Evolutionary conservation across 441 rosid species (phyloP).

Genomic region (Croton setiger): DNA sequence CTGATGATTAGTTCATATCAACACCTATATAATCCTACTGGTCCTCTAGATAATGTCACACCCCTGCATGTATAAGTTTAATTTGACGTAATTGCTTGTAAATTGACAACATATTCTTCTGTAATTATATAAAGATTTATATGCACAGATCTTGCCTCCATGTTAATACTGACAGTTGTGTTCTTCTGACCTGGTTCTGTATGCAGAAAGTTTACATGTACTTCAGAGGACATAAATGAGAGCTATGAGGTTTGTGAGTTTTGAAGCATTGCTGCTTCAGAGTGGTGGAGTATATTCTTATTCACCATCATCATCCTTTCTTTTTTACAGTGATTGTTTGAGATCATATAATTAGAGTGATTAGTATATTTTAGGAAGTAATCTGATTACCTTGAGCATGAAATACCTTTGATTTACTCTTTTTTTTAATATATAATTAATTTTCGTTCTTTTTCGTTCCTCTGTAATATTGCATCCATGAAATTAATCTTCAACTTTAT

Average conservation of each 20-base stretch:
- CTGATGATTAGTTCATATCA: too few species aligned
- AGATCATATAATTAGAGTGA: conserved; percentile 15
- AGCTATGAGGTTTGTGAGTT: conserved; percentile 1
- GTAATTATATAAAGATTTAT: neutral
- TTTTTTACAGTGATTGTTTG: conserved; percentile 11
- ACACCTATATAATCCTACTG: neutral
- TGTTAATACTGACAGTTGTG: too few species aligned
- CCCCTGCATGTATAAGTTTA: neutral
- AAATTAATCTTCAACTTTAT: too few species aligned
- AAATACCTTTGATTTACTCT: neutral
- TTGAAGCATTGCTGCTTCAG: conserved; percentile 12
- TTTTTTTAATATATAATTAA: neutral
- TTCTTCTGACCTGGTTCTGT: neutral
- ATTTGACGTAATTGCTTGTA: neutral
- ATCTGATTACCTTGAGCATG: neutral
- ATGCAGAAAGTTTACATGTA: conserved; percentile 80
- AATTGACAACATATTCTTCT: neutral
- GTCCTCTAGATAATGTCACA: neutral
- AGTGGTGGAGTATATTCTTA: conserved; percentile 24
- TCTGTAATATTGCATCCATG: conserved; percentile 1
- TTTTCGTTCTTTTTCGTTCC: neutral
- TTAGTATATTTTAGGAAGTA: conserved; percentile 14
- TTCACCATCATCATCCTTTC: conserved; percentile 17
- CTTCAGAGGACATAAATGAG: conserved; percentile 79
- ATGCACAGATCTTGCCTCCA: neutral